Conservation (phyloP, 176 grass and related monocot genomes). For the Oryza glumipatula region DNA sequence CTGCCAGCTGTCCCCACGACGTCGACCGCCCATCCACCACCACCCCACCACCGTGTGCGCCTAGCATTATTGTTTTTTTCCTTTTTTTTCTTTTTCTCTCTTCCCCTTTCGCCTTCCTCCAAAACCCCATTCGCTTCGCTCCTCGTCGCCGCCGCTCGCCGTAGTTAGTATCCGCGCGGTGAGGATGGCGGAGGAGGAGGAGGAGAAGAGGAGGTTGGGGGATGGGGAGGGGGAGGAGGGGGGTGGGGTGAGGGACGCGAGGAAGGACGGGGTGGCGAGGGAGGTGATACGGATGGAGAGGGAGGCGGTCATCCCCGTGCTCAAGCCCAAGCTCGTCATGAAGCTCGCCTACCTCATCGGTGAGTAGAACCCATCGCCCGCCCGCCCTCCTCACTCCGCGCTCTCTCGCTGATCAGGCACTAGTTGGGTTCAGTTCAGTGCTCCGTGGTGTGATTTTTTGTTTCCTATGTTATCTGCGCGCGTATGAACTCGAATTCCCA, state of each 20-base stretch:
- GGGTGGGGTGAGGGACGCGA: slow-evolving; percentile 14
- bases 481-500: not conserved
- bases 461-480: too few relatives aligned
- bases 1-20: too few relatives aligned
- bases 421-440: not conserved
- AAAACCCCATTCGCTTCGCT: not conserved
- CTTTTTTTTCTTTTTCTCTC: too few relatives aligned
- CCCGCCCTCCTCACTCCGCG: too few relatives aligned
- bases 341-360: slow-evolving; percentile 79
- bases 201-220: not conserved
- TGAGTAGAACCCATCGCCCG: slow-evolving; percentile 36
- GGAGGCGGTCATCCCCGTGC: slow-evolving; percentile 77
- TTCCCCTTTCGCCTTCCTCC: not conserved
- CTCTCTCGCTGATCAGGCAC: too few relatives aligned
- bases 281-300: slow-evolving; percentile 73
- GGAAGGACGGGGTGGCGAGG: slow-evolving; percentile 51
- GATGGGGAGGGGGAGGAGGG: not conserved
- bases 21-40: too few relatives aligned
- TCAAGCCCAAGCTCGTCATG: slow-evolving; percentile 88
- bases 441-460: too few relatives aligned
- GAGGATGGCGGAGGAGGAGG: slow-evolving; percentile 2
- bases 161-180: too few relatives aligned
- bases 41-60: too few relatives aligned
- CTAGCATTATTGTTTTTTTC: not conserved
- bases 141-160: not conserved